Conservation (phyloP, 208 protist species). For the Leptomonas pyrrhocoris region DNA sequence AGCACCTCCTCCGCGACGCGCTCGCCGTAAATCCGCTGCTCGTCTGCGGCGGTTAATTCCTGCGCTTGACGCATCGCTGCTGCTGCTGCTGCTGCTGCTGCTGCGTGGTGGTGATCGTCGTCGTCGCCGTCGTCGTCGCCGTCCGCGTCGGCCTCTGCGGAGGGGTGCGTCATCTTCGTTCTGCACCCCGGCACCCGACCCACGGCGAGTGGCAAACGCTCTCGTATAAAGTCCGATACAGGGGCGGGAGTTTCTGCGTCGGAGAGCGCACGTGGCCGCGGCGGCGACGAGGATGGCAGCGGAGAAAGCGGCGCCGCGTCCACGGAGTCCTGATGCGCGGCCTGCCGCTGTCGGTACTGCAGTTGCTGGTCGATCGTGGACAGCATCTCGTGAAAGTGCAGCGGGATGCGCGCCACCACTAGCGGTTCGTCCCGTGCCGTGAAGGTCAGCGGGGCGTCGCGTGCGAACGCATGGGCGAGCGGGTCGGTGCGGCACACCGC, state of each 20-base stretch:
- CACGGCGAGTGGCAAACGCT: conserved; percentile 26
- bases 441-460: conserved; percentile 29
- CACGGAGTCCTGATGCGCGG: conserved; percentile 16
- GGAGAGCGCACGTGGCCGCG: neutral
- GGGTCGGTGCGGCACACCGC: conserved; percentile 7
- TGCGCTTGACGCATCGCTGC: neutral
- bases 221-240: conserved; percentile 19
- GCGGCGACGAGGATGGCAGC: neutral
- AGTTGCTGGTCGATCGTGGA: conserved; percentile 26
- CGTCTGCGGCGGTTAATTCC: neutral
- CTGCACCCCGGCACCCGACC: conserved; percentile 21
- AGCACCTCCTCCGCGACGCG: conserved; percentile 16
- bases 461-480: conserved; percentile 13
- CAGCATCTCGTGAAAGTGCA: conserved; percentile 24
- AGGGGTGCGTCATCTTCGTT: conserved; percentile 18
- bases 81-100: neutral
- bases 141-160: neutral
- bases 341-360: conserved; percentile 29
- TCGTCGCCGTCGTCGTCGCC: conserved; percentile 5
- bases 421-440: conserved; percentile 29
- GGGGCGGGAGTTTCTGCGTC: conserved; percentile 1
- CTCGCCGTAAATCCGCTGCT: conserved; percentile 21
- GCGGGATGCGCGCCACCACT: conserved; percentile 27
- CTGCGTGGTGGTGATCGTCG: neutral
- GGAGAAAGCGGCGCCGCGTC: conserved; percentile 1